Conservation (phyloP, 2,329 filamentous ascomycete genomes). For the Hysterium pulicare region DNA sequence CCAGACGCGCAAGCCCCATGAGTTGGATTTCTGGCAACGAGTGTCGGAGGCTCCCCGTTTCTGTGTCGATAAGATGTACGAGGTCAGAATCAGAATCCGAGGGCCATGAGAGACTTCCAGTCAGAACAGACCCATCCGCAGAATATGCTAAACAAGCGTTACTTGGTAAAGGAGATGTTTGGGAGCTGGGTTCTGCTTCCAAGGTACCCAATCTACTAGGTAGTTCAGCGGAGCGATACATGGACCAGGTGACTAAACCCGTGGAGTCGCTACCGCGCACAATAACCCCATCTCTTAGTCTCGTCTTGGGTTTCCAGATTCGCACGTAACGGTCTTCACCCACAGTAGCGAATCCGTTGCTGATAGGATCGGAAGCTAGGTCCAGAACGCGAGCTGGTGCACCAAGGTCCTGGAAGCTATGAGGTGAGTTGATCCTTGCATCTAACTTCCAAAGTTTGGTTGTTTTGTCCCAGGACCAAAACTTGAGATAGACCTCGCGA, state of each 20-base stretch:
- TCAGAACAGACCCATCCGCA: conserved; percentile 34
- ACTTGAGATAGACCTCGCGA: conserved; percentile 80
- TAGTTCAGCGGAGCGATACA: conserved; percentile 54
- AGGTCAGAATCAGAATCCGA: conserved; percentile 52
- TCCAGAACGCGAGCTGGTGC: conserved; percentile 62
- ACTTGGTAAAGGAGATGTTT: conserved; percentile 31
- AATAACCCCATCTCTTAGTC: conserved; percentile 65
- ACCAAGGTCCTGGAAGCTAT: conserved; percentile 52
- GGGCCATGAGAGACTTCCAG: conserved; percentile 30
- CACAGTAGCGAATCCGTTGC: conserved; percentile 75
- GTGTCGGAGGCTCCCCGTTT: conserved; percentile 63
- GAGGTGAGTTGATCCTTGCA: conserved; percentile 79
- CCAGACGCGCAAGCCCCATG: conserved; percentile 63
- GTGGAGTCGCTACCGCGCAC: conserved; percentile 56
- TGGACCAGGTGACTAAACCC: conserved; percentile 71
- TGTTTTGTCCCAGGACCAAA: conserved; percentile 70
- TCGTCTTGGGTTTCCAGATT: conserved; percentile 74
- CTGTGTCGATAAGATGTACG: conserved; percentile 73
- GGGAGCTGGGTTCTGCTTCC: conserved; percentile 16
- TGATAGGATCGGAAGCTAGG: conserved; percentile 44
- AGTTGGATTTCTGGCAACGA: conserved; percentile 66
- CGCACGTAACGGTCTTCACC: conserved; percentile 76
- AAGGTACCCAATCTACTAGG: conserved; percentile 32
- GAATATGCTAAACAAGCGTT: conserved; percentile 74
- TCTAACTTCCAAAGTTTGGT: conserved; percentile 66